Base-by-base conservation (phyloP, 2,329 filamentous ascomycete genomes). In the Hortaea werneckii region DNA sequence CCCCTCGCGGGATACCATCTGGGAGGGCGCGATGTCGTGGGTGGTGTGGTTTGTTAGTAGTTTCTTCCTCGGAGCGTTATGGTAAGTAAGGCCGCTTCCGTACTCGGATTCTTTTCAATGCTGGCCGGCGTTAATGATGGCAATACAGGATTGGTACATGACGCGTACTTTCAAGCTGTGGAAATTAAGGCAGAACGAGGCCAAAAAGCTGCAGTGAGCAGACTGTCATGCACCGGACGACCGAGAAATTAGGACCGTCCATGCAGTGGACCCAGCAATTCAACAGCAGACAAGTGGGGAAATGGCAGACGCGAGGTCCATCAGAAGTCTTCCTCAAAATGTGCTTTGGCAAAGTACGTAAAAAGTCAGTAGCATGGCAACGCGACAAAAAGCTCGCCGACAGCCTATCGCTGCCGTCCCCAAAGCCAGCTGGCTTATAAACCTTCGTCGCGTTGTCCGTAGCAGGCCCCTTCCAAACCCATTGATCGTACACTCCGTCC, bases 101-200 rank as follows among this genome's bases (percentile, higher is more conserved):
- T 2, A 6, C 10, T 27, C 3, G 29, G 29, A 32, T 37, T 13
- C 5, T 20, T 9, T 10, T 34, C 29, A 10, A 41, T 38, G 32
- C 39, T 29, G 29, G n/a, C 13, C 5, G 63, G 62, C 10, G 12
- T 26, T 8, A 61, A 46, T 66, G 60, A 37, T 27, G 60, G 10
- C 60, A 62, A 8, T 47, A 4, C 35, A 63, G 61, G 71, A 73
- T 40, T 59, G 57, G 43, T 56, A 65, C n/a, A 69, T 79, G 54
- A 66, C 65, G 20, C 63, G 64, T n/a, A 74, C 71, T 61, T 78
- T 78, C 60, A 68, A 71, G 50, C 55, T 78, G 46, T 65, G 67
- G 58, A 73, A 69, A 50, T 55, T 77, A 29, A 57, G 46, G 29
- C 52, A 51, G 5, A 52, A 50, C 12, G 43, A 51, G 20, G 49